Conservation (phyloP, 2,329 filamentous ascomycete species). For the Fusarium hainanense region DNA sequence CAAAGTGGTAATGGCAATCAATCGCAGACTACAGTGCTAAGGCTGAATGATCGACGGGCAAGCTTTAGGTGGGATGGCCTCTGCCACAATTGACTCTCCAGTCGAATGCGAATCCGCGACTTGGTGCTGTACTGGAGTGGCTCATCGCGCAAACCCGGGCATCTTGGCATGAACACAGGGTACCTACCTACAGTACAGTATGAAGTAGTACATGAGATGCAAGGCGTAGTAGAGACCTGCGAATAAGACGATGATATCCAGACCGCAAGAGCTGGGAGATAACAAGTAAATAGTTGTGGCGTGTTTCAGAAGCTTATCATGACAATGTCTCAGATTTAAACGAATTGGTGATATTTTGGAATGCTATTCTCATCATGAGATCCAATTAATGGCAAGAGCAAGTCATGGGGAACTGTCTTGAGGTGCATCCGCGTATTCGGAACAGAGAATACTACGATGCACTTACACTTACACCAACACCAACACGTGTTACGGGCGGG, state of each 20-base stretch:
- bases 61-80: background rate
- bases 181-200: background rate
- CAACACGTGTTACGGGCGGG: background rate
- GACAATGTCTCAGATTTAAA: background rate
- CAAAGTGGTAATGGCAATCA: background rate
- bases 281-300: background rate
- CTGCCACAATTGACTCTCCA: constrained; percentile 8
- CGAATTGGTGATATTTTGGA: constrained; percentile 2
- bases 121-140: background rate
- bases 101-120: constrained; percentile 5
- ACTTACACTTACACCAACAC: background rate
- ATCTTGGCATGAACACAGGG: background rate
- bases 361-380: constrained; percentile 1
- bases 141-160: constrained; percentile 10
- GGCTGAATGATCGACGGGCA: constrained; percentile 20
- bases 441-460: background rate
- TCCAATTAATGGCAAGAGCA: background rate
- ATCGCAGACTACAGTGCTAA: constrained; percentile 6
- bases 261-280: constrained; percentile 10
- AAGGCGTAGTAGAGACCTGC: background rate
- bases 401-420: background rate
- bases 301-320: background rate
- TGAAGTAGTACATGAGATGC: constrained; percentile 1
- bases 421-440: constrained; percentile 23
- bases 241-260: constrained; percentile 15